phyloP scores from a whole-genome alignment of 495 filamentous ascomycete species.

The Neurospora hispaniola region DNA sequence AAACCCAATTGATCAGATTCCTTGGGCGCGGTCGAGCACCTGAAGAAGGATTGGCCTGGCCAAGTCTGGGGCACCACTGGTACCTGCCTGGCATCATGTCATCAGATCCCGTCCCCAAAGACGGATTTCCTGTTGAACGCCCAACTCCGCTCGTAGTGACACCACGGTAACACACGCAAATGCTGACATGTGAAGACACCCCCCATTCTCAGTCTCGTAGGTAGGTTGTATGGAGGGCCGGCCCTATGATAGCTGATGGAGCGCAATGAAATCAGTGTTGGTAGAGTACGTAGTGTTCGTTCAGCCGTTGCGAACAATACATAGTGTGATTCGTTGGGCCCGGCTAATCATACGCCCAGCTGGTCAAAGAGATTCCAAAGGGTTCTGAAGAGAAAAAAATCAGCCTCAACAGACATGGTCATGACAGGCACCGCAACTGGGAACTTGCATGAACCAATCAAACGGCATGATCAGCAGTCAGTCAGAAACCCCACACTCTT shows the following conservation, averaged over 20 bases:
- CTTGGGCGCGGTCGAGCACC: not conserved
- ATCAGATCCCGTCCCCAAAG: not conserved
- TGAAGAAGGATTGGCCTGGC: not conserved
- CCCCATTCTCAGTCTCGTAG: not conserved
- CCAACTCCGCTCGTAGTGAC: not conserved
- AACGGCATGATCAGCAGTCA: not conserved
- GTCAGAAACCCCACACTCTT: not conserved
- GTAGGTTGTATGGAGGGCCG: not conserved
- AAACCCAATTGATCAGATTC: not conserved
- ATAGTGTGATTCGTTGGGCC: not conserved
- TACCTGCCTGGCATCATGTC: not conserved
- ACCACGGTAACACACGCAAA: not conserved
- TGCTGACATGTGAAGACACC: not conserved
- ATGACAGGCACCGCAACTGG: not conserved
- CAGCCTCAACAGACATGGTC: not conserved
- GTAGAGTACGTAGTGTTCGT: not conserved
- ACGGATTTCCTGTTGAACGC: not conserved
- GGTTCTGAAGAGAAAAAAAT: not conserved
- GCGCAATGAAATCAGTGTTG: not conserved
- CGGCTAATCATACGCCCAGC: not conserved
- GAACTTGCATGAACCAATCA: not conserved
- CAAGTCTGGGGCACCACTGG: not conserved
- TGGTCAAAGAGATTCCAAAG: not conserved
- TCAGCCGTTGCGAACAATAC: not conserved
- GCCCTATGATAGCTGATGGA: not conserved